phyloP scores from a whole-genome alignment of 2,329 filamentous ascomycete species.

The Diaporthe ilicicola region DNA sequence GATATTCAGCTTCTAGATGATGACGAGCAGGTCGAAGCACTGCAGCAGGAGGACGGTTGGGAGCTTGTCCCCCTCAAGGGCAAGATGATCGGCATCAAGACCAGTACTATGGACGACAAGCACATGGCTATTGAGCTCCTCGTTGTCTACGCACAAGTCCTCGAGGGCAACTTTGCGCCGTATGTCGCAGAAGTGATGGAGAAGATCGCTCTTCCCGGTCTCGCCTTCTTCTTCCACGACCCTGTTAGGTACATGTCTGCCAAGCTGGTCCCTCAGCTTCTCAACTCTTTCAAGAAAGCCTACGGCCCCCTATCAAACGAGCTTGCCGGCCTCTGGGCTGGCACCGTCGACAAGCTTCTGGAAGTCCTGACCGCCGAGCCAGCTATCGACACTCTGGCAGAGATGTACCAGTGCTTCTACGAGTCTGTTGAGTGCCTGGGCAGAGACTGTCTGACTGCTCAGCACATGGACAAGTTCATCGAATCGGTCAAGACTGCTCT shows the following conservation, averaged over 20 bases:
- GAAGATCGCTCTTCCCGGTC: constrained; percentile 90
- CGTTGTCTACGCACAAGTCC: constrained; percentile 94
- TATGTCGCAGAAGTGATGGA: constrained; percentile 95
- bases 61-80: constrained; percentile 96
- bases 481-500: constrained; percentile 85
- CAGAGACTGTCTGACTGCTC: constrained; percentile 78
- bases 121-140: constrained; percentile 99
- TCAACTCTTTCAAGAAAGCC: constrained; percentile 93
- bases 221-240: constrained; percentile 99
- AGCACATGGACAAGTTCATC: constrained; percentile 89
- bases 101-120: constrained; percentile 96
- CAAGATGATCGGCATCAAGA: constrained; percentile 98
- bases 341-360: constrained; percentile 87
- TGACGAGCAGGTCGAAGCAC: constrained; percentile 90
- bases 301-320: constrained; percentile 84
- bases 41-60: constrained; percentile 97
- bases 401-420: constrained; percentile 99
- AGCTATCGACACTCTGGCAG: constrained; percentile 92
- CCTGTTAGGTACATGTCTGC: constrained; percentile 94
- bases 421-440: constrained; percentile 96
- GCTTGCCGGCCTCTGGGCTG: constrained; percentile 83
- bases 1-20: constrained; percentile 97
- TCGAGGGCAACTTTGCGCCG: constrained; percentile 91
- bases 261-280: constrained; percentile 90
- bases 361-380: constrained; percentile 95